A percentile compares a stretch with the other conserved stretches of the same genome.
Evolutionary conservation across 805 yeast species (phyloP).

Genomic region (Candida ascalaphidarum): DNA sequence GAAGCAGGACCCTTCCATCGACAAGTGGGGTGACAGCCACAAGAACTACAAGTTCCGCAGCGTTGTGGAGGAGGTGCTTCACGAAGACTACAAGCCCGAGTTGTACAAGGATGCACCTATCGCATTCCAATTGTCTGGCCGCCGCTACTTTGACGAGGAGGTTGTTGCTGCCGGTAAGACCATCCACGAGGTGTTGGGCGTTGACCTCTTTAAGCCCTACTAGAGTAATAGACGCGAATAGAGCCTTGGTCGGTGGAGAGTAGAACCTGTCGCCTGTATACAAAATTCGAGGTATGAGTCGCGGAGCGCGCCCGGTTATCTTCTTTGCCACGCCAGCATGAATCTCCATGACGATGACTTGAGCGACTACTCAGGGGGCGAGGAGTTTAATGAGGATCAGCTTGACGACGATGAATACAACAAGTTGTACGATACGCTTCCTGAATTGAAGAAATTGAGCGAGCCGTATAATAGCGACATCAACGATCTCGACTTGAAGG

Average conservation of each 20-base stretch:
- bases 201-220: slow-evolving; percentile 12
- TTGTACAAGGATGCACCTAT: slow-evolving; percentile 46
- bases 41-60: slow-evolving; percentile 32
- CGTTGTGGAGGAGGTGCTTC: slow-evolving; percentile 40
- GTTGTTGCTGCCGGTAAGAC: slow-evolving; percentile 41
- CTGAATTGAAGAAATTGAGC: slow-evolving; percentile 29
- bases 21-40: slow-evolving; percentile 34
- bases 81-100: slow-evolving; percentile 38
- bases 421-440: slow-evolving; percentile 34
- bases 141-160: slow-evolving; percentile 51
- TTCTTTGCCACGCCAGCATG: too few relatives aligned
- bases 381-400: slow-evolving; percentile 28
- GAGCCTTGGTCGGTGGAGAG: too few relatives aligned
- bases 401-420: slow-evolving; percentile 33
- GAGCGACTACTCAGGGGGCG: slow-evolving; percentile 18
- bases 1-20: slow-evolving; percentile 46
- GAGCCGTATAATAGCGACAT: slow-evolving; percentile 33
- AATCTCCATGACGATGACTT: slow-evolving; percentile 11
- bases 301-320: too few relatives aligned
- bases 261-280: too few relatives aligned
- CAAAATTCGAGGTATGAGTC: too few relatives aligned
- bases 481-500: slow-evolving; percentile 44
- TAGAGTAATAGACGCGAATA: too few relatives aligned
- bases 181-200: slow-evolving; percentile 26
- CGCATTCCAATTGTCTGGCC: slow-evolving; percentile 43